A percentile compares a stretch with the other conserved stretches of the same genome.
These are phyloP conservation scores for Cyclocybe cylindracea DNA, from an alignment of 768 basidiomycete species.

Conservation along the genomic window DNA sequence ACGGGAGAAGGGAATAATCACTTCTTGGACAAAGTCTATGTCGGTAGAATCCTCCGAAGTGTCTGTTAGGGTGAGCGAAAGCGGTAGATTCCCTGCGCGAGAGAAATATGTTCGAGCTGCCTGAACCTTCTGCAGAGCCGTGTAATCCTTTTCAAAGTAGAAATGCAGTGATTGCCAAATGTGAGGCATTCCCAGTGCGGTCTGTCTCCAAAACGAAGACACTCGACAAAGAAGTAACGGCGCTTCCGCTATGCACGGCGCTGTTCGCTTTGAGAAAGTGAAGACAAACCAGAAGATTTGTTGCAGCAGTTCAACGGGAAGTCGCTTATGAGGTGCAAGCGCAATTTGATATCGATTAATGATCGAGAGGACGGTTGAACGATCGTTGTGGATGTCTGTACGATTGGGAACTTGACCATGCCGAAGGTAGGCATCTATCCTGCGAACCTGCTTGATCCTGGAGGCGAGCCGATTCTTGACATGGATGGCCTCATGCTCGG, in stretches of 20 bases:
- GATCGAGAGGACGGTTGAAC: not conserved
- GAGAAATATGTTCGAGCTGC: slow-evolving; percentile 10
- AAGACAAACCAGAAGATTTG: slow-evolving; percentile 16
- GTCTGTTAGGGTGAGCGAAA: slow-evolving; percentile 12
- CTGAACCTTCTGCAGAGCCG: slow-evolving; percentile 9
- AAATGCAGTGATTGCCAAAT: slow-evolving; percentile 18
- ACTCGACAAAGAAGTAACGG: slow-evolving; percentile 19
- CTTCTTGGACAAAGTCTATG: slow-evolving; percentile 9
- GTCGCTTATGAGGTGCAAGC: slow-evolving; percentile 18
- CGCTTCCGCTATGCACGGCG: slow-evolving; percentile 11
- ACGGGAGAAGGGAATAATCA: slow-evolving; percentile 9
- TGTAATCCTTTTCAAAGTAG: slow-evolving; percentile 1
- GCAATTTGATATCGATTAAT: slow-evolving; percentile 17
- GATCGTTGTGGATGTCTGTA: slow-evolving; percentile 5
- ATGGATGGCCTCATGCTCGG: slow-evolving; percentile 4
- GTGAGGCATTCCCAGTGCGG: slow-evolving; percentile 17
- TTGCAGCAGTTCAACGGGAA: slow-evolving; percentile 16
- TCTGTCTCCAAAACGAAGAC: slow-evolving; percentile 18
- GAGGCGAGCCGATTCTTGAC: slow-evolving; percentile 3
- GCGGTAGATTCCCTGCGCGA: slow-evolving; percentile 5
- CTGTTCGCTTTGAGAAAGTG: slow-evolving; percentile 6
- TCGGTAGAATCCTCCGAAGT: not conserved
- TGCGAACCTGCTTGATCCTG: slow-evolving; percentile 4
- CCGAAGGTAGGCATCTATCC: slow-evolving; percentile 1
- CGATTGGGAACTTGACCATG: not conserved